These are phyloP conservation scores for Suillus discolor DNA, from an alignment of 768 basidiomycete genomes.

Conservation along the genomic window DNA sequence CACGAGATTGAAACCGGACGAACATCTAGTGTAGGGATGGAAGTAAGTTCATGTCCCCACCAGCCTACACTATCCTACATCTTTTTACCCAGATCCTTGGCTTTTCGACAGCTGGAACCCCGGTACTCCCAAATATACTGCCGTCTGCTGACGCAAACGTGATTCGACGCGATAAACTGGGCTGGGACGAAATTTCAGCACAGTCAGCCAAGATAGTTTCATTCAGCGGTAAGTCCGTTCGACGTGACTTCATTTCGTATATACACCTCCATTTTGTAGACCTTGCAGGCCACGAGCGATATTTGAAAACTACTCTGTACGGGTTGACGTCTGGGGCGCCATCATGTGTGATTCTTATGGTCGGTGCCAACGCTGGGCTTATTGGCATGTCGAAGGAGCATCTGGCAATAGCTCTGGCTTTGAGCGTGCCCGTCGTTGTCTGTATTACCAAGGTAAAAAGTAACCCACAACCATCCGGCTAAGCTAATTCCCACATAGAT, in stretches of 20 bases:
- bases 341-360: slow-evolving; percentile 89
- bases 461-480: slow-evolving; percentile 3
- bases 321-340: slow-evolving; percentile 94
- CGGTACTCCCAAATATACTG: slow-evolving; percentile 72
- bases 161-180: slow-evolving; percentile 81
- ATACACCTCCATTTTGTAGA: slow-evolving; percentile 49
- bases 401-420: slow-evolving; percentile 88
- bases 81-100: slow-evolving; percentile 71
- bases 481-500: slow-evolving; percentile 46
- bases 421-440: slow-evolving; percentile 91
- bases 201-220: slow-evolving; percentile 91
- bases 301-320: slow-evolving; percentile 90
- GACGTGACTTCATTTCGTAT: neutral
- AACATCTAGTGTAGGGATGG: slow-evolving; percentile 96
- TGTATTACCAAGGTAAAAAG: slow-evolving; percentile 86
- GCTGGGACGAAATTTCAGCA: slow-evolving; percentile 94
- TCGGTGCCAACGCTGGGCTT: slow-evolving; percentile 92
- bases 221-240: slow-evolving; percentile 68
- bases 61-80: neutral
- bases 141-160: slow-evolving; percentile 61
- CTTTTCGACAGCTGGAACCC: slow-evolving; percentile 73
- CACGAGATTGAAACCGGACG: slow-evolving; percentile 96
- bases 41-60: slow-evolving; percentile 51
- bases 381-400: slow-evolving; percentile 97
- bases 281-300: slow-evolving; percentile 94